Base-by-base conservation (phyloP, 2,329 filamentous ascomycete genomes). In the Neofusicoccum ribis region DNA sequence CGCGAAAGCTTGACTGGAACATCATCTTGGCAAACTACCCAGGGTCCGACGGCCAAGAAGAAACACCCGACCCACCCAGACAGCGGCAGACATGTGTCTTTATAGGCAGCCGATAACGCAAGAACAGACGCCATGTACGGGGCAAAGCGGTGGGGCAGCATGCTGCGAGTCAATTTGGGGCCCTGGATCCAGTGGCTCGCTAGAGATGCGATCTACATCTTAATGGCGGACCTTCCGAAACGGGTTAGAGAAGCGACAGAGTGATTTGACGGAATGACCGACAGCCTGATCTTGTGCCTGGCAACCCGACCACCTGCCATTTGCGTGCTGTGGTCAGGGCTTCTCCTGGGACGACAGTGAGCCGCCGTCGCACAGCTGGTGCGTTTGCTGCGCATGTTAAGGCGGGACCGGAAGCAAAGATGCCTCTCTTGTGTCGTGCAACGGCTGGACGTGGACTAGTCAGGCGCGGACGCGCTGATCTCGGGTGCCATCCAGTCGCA, bases 171-270 rank as follows among this genome's bases (percentile, higher is more conserved):
- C 20, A 44, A 59, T 34, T 59, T 59, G 39, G 39, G 8, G 54
- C 15, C 17, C 54, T 39, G 5, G 54, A 14, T 59, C 52, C 43
- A 58, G 52, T 58, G 52, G 39, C 43, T 44, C 39, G 39, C 54
- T 46, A 59, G 39, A 39, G 15, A 44, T 31, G 54, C 23, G 54
- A 59, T 59, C 54, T 27, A n/a, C 54, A 46, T 34, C 27, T 43
- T 15, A 39, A 59, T 59, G 39, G 20, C 34, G 20, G 54, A 59
- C 54, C 54, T 59, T 31, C 54, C 54, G 27, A 59, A 59, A 36
- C 14, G 27, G 54, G 54, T 23, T 46, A 59, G 44, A 39, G 14
- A 20, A 17, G 54, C 54, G 37, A 43, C 9, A 14, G 15, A 31
- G n/a, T 44, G 54, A 59, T 59, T 59, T 59, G 23, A 14, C 20